Conservation (phyloP, 768 basidiomycete genomes). For the Tulasnella sp. region DNA sequence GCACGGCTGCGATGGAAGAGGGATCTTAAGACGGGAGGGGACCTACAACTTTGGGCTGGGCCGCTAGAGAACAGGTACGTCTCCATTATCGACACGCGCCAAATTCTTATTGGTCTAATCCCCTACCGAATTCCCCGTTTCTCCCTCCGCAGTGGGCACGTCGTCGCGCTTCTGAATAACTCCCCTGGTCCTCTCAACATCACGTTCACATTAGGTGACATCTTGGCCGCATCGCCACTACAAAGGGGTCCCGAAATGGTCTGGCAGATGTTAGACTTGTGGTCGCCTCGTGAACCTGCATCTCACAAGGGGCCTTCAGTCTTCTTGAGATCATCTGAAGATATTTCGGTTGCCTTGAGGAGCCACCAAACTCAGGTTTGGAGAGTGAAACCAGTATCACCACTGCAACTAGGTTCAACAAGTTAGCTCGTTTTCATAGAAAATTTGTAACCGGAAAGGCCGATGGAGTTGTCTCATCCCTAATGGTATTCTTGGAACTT, state of each 20-base stretch:
- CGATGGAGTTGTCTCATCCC: too few relatives aligned
- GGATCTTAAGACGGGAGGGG: constrained; percentile 23
- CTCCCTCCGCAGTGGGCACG: constrained; percentile 20
- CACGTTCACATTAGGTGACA: constrained; percentile 25
- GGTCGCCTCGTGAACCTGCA: constrained; percentile 26
- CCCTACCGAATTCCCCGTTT: not conserved
- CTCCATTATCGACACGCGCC: not conserved
- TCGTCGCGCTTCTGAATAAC: constrained; percentile 30
- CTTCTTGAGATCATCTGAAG: not conserved
- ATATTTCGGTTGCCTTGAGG: not conserved
- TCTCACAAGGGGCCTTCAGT: not conserved
- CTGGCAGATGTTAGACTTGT: constrained; percentile 23
- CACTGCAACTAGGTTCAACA: too few relatives aligned
- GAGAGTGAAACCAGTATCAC: too few relatives aligned
- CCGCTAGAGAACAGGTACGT: constrained; percentile 26
- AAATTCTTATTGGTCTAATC: not conserved
- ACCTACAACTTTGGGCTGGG: constrained; percentile 28
- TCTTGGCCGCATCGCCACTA: constrained; percentile 24
- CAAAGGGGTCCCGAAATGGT: not conserved
- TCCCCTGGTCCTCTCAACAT: constrained; percentile 25
- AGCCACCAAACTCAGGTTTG: not conserved
- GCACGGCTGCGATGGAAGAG: constrained; percentile 28
- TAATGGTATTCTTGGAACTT: too few relatives aligned
- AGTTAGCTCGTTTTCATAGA: too few relatives aligned
- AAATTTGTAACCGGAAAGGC: too few relatives aligned